Evolutionary conservation across 257 asterid genomes (phyloP).

Genomic region (Primulina eburnea): DNA sequence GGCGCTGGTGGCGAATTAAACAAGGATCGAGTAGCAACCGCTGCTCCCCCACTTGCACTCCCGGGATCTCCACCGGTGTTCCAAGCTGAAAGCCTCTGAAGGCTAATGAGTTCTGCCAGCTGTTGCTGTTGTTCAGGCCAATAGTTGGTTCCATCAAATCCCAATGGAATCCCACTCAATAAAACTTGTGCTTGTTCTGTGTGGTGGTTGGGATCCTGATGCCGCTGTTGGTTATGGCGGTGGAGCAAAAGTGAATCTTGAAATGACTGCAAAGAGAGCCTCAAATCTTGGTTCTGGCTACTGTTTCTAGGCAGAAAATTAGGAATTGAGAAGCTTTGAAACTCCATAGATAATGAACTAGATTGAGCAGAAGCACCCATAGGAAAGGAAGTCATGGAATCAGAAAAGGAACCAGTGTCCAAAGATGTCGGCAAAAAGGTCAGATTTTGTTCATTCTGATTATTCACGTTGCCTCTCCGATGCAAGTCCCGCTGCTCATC

Average conservation of each 20-base stretch:
- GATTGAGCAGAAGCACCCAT: slow-evolving; percentile 58
- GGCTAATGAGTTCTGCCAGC: slow-evolving; percentile 47
- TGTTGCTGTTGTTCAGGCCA: slow-evolving; percentile 73
- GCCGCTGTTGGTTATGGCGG: slow-evolving; percentile 45
- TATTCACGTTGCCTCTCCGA: slow-evolving; percentile 10
- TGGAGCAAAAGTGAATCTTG: slow-evolving; percentile 67
- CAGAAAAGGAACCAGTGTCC: slow-evolving; percentile 78
- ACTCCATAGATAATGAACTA: slow-evolving; percentile 66
- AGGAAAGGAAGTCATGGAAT: slow-evolving; percentile 84
- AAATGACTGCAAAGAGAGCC: slow-evolving; percentile 83
- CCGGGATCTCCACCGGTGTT: slow-evolving; percentile 46
- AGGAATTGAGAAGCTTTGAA: slow-evolving; percentile 51
- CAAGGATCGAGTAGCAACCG: slow-evolving; percentile 36
- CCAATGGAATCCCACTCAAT: slow-evolving; percentile 55
- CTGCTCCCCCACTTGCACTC: slow-evolving; percentile 34
- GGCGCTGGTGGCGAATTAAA: slow-evolving; percentile 55
- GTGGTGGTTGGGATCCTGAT: slow-evolving; percentile 34
- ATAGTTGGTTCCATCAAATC: slow-evolving; percentile 43
- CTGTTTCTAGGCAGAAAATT: slow-evolving; percentile 53
- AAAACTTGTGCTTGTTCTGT: slow-evolving; percentile 38
- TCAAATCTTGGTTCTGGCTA: slow-evolving; percentile 67
- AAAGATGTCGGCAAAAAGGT: slow-evolving; percentile 74
- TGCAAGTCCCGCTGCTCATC: slow-evolving; percentile 28
- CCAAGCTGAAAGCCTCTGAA: slow-evolving; percentile 63
- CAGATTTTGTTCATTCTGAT: slow-evolving; percentile 30